Percentiles rank a stretch among this genome's conserved stretches.
Conservation (phyloP, 331 rosid species). For the Arachis monticola region DNA sequence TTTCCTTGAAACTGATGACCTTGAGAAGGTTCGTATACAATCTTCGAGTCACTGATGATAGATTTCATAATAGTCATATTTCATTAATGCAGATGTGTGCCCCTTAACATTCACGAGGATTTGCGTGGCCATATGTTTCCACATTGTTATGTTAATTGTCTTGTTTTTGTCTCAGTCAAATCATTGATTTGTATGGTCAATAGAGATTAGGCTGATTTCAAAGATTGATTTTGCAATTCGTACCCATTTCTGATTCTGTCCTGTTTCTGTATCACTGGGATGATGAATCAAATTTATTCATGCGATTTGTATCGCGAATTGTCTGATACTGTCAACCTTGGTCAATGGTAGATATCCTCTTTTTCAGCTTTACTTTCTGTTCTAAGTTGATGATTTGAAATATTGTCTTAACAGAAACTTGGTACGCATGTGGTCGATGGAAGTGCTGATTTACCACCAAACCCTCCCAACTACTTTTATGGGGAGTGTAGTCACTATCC, state of each 20-base stretch:
- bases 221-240: too few species aligned
- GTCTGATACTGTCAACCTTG: too few species aligned
- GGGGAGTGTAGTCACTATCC: slow-evolving; percentile 68
- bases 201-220: too few species aligned
- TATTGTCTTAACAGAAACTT: slow-evolving; percentile 47
- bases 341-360: not conserved
- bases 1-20: slow-evolving; percentile 50
- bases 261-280: too few species aligned
- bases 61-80: not conserved
- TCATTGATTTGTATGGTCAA: too few species aligned
- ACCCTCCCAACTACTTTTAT: slow-evolving; percentile 32
- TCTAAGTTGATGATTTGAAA: not conserved
- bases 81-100: not conserved
- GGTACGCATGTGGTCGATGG: slow-evolving; percentile 39
- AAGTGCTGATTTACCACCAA: slow-evolving; percentile 39
- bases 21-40: slow-evolving; percentile 60
- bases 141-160: not conserved
- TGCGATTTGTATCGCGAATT: too few species aligned
- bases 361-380: too few species aligned
- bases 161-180: too few species aligned
- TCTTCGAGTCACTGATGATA: not conserved
- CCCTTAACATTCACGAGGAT: not conserved
- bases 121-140: not conserved
- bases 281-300: too few species aligned
- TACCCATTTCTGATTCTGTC: too few species aligned